Evolutionary conservation across 2,329 filamentous ascomycete species (phyloP), one percentile per base, ranked within the genome.

Genomic region (Zarea fungicola): DNA sequence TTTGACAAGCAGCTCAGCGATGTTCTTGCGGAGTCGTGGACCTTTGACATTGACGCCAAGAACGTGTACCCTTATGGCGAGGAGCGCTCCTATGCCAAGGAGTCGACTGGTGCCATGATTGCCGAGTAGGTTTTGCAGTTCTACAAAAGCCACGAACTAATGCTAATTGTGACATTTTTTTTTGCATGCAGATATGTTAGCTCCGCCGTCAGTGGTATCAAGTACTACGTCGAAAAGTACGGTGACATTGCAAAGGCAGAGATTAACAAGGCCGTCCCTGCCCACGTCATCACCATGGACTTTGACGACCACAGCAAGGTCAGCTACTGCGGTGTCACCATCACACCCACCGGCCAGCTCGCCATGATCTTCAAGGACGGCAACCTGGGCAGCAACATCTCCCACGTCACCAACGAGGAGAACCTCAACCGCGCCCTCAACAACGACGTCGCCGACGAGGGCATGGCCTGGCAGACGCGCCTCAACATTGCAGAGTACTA

Each of bases 21-120:
- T 0, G 37, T 70, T 35, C 67, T 80, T 3, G 74, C 72, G n/a
- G 61, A 64, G 29, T 32, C 65, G 7, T 81, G 76, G 76, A 77
- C 69, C 6, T 62, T 78, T 26, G 70, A 76, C 7, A 65, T 75
- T 56, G 68, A 74, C 53, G 69, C 73, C 18, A 65, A 63, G 42
- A 67, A 68, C 37, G 61, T 80, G 54, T 77, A 65, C 53, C 69
- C 74, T 9, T 78, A 77, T 50, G 66, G 68, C 18, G 62, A 64
- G 13, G 65, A 70, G 1, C 62, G 58, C 49, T 65, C 63, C 25
- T 75, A 68, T 49, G 68, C 62, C 39, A 66, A 70, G 51, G 62
- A 66, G 13, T 69, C 65, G 3, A 61, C 75, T 4, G 76, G 76
- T 5, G 60, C 59, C 50, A 71, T 70, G 56, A 69, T 79, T 50